phyloP scores from a whole-genome alignment of 805 yeast genomes.

The Candida manassasensis region DNA sequence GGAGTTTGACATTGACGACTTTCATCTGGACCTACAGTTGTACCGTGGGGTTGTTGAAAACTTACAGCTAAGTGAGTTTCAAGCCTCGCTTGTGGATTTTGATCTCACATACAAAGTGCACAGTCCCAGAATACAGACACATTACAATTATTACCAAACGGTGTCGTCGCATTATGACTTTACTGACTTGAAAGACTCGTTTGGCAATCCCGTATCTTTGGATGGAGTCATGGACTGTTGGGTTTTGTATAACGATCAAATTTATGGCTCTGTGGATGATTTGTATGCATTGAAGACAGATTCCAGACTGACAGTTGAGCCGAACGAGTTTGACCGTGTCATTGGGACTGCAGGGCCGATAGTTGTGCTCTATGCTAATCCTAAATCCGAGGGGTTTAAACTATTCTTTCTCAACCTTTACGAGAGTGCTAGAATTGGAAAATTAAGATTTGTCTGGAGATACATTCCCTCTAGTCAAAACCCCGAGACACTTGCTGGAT shows the following conservation, averaged over 20 bases:
- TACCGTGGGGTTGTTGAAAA: conserved; percentile 6
- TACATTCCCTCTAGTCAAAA: conserved; percentile 42
- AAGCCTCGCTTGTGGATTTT: conserved; percentile 32
- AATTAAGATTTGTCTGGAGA: conserved; percentile 72
- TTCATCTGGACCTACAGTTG: conserved; percentile 5
- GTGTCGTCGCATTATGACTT: not conserved
- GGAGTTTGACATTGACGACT: conserved; percentile 9
- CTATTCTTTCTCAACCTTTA: conserved; percentile 55
- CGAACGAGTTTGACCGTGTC: conserved; percentile 55
- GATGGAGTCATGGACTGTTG: conserved; percentile 35
- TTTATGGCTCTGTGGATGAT: conserved; percentile 65
- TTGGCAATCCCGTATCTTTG: conserved; percentile 24
- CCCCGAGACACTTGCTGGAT: conserved; percentile 47
- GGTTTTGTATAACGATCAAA: conserved; percentile 46
- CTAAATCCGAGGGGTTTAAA: conserved; percentile 44
- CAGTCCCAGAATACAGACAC: conserved; percentile 63
- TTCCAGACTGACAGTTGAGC: conserved; percentile 17
- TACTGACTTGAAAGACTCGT: conserved; percentile 18
- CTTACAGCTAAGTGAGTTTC: conserved; percentile 8
- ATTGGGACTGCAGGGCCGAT: conserved; percentile 59
- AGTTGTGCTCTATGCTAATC: conserved; percentile 65
- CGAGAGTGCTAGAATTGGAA: conserved; percentile 57
- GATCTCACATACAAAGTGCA: conserved; percentile 43
- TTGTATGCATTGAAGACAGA: conserved; percentile 72
- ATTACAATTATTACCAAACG: conserved; percentile 46